A percentile compares a stretch with the other conserved stretches of the same genome.
Conservation (phyloP, 306 rosid genomes). For the Cucumis cinereus region DNA sequence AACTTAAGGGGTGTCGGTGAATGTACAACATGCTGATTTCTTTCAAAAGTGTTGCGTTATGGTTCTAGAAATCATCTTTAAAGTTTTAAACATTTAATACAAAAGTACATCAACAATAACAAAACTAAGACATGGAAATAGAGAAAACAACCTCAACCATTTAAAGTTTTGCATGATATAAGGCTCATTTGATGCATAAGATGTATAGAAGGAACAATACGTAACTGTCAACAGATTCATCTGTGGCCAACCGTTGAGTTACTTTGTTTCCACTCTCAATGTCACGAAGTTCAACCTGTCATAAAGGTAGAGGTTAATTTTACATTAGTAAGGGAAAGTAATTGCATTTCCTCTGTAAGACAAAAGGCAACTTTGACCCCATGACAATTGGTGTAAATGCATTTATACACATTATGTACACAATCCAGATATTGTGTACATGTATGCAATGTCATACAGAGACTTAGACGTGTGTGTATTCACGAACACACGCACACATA, state of each 20-base stretch:
- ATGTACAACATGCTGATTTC: not conserved
- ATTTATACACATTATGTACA: not conserved
- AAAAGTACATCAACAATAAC: not conserved
- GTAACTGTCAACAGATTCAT: conserved; percentile 68
- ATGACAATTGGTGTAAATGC: not conserved
- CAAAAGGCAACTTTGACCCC: not conserved
- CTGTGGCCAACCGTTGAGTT: conserved; percentile 51
- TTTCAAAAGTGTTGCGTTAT: not conserved
- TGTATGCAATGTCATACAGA: not conserved
- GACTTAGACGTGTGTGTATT: not conserved
- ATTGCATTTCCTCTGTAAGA: not conserved
- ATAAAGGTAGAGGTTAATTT: conserved; percentile 17
- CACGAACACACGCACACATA: not conserved
- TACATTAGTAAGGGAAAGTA: not conserved
- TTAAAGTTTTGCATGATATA: not conserved
- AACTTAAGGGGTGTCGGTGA: not conserved
- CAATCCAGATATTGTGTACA: not conserved
- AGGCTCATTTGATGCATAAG: not conserved
- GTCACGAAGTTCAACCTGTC: conserved; percentile 88
- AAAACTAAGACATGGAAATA: not conserved
- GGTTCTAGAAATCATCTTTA: not conserved
- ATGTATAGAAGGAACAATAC: conserved; percentile 9
- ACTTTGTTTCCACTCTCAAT: conserved; percentile 74
- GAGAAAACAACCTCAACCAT: not conserved
- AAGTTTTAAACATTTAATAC: not conserved